Evolutionary conservation across 176 grass and related monocot species (phyloP).

Genomic region (Aegilops bicornis): DNA sequence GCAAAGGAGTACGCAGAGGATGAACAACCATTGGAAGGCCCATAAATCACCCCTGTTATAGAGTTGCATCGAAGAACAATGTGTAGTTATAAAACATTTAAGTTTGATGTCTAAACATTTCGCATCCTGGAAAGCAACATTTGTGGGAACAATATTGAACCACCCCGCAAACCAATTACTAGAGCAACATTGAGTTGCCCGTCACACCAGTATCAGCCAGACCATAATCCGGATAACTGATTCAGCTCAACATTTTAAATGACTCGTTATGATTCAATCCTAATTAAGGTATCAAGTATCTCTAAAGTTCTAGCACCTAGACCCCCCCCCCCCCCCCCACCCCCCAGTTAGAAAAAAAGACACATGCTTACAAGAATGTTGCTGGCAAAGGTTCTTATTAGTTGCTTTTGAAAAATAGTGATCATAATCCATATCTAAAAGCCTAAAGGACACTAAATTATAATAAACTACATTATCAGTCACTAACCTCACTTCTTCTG

Average conservation of each 20-base stretch:
- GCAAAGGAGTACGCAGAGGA: neutral
- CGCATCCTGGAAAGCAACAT: neutral
- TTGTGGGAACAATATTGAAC: neutral
- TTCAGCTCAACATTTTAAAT: neutral
- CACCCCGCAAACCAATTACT: neutral
- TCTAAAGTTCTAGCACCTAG: neutral
- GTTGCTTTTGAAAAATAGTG: neutral
- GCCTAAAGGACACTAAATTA: neutral
- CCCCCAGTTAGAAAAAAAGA: neutral
- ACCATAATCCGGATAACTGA: neutral
- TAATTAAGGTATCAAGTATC: slow-evolving; percentile 3
- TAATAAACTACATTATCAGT: slow-evolving; percentile 11
- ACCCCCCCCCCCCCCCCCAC: too few species aligned
- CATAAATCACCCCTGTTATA: slow-evolving; percentile 1
- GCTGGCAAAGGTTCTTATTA: neutral
- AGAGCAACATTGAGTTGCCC: neutral
- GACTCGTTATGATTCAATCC: neutral
- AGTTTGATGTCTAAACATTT: neutral
- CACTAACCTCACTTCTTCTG: slow-evolving; percentile 95
- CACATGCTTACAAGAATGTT: slow-evolving; percentile 9
- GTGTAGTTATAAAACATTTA: neutral
- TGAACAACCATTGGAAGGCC: slow-evolving; percentile 7
- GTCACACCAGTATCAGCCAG: neutral
- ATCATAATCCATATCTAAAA: neutral
- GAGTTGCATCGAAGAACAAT: neutral